phyloP scores from a whole-genome alignment of 2,329 filamentous ascomycete genomes.

The Trichoderma afroharzianum region DNA sequence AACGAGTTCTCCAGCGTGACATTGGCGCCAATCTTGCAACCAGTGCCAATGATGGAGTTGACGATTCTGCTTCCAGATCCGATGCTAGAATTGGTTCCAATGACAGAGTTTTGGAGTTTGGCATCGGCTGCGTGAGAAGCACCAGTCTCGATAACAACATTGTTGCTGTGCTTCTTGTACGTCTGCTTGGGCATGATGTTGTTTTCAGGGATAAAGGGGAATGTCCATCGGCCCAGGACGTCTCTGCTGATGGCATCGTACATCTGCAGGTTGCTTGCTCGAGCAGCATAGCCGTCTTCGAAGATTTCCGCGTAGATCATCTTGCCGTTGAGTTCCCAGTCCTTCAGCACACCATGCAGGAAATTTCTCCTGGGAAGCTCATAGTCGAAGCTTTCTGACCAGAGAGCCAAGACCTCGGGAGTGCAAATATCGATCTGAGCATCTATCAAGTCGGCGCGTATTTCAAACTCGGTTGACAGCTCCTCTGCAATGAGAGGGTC shows the following conservation, averaged over 20 bases:
- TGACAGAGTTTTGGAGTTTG: conserved; percentile 65
- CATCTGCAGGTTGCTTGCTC: conserved; percentile 79
- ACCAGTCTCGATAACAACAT: conserved; percentile 73
- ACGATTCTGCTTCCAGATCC: conserved; percentile 67
- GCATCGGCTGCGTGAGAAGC: conserved; percentile 72
- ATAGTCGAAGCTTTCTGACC: conserved; percentile 98
- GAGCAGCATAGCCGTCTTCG: conserved; percentile 76
- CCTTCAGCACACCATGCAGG: conserved; percentile 87
- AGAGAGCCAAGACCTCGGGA: conserved; percentile 87
- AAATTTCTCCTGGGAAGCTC: conserved; percentile 86
- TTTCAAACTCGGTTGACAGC: conserved; percentile 68
- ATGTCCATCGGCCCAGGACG: conserved; percentile 81
- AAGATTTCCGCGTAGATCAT: conserved; percentile 91
- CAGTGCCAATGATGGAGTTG: conserved; percentile 76
- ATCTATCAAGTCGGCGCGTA: conserved; percentile 86
- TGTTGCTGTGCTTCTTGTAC: conserved; percentile 67
- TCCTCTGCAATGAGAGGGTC: conserved; percentile 75
- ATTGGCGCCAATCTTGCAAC: conserved; percentile 82
- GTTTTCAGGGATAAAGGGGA: conserved; percentile 83
- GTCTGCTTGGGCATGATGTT: conserved; percentile 76
- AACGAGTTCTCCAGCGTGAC: conserved; percentile 76
- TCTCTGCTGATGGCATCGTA: conserved; percentile 89
- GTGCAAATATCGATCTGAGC: conserved; percentile 97
- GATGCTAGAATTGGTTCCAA: conserved; percentile 73
- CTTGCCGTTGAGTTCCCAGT: conserved; percentile 95